These are phyloP conservation scores for Microcera coccophila DNA, from an alignment of 2,329 filamentous ascomycete species.

Conservation along the genomic window DNA sequence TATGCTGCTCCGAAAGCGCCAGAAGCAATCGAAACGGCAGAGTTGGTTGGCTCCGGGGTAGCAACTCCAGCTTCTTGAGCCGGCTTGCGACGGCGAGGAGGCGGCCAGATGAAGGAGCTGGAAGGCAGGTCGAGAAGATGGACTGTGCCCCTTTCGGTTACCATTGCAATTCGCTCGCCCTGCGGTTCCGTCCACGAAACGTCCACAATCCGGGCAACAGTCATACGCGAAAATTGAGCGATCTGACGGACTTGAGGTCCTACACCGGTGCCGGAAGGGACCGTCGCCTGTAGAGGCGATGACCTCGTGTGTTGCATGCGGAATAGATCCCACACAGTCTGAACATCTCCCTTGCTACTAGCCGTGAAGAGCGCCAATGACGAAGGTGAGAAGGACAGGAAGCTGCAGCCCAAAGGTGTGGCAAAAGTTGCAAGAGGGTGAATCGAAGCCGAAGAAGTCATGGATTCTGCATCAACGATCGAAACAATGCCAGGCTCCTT, in stretches of 20 bases:
- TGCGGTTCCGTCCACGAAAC: conserved; percentile 81
- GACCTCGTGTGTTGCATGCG: conserved; percentile 60
- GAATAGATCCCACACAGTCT: conserved; percentile 77
- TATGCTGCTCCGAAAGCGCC: conserved; percentile 68
- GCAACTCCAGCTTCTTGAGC: conserved; percentile 44
- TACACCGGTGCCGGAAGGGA: conserved; percentile 41
- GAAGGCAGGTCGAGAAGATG: conserved; percentile 85
- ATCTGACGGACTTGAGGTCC: conserved; percentile 72
- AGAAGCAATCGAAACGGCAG: conserved; percentile 65
- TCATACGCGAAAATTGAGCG: conserved; percentile 86
- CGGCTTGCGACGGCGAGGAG: conserved; percentile 54
- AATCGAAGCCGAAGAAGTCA: conserved; percentile 50
- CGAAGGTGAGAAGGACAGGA: conserved; percentile 71
- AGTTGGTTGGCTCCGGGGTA: conserved; percentile 45
- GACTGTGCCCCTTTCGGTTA: conserved; percentile 92
- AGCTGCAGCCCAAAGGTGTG: conserved; percentile 71
- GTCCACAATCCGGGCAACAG: conserved; percentile 84
- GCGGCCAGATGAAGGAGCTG: conserved; percentile 83
- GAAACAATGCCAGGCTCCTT: conserved; percentile 72
- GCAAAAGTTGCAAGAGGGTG: conserved; percentile 69
- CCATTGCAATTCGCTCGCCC: conserved; percentile 78
- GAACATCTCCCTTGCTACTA: conserved; percentile 78
- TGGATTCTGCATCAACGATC: conserved; percentile 64
- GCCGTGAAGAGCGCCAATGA: conserved; percentile 73
- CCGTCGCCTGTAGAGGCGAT: conserved; percentile 52